Percentiles rank a stretch among this genome's conserved stretches.
Evolutionary conservation across 352 stramenopile species (phyloP).

Genomic region (Phytopythium helicoides): DNA sequence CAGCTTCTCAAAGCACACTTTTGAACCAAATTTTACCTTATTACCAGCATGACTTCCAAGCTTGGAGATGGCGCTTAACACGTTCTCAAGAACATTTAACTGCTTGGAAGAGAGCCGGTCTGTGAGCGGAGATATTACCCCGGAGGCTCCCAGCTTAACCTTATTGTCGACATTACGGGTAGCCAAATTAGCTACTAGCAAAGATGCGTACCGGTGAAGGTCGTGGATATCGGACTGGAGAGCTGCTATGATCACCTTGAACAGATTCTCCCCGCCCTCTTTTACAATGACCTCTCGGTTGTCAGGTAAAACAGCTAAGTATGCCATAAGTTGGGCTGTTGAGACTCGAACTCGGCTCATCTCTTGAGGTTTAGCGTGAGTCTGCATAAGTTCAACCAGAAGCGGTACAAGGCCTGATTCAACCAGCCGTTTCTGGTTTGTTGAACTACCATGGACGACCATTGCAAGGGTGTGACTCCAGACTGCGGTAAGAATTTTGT

Average conservation of each 20-base stretch:
- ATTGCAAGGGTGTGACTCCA: constrained; percentile 53
- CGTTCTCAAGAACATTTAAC: constrained; percentile 64
- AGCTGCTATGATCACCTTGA: constrained; percentile 29
- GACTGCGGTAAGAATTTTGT: constrained; percentile 32
- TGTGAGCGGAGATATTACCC: constrained; percentile 37
- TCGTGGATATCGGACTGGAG: constrained; percentile 55
- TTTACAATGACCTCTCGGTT: constrained; percentile 46
- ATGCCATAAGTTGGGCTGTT: constrained; percentile 41
- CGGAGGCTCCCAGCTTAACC: constrained; percentile 46
- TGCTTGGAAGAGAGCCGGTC: constrained; percentile 71
- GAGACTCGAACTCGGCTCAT: constrained; percentile 19
- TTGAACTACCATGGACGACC: constrained; percentile 28
- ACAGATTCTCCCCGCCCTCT: constrained; percentile 33
- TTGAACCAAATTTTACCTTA: constrained; percentile 74
- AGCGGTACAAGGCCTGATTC: constrained; percentile 32
- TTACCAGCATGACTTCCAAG: constrained; percentile 71
- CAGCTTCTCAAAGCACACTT: constrained; percentile 73
- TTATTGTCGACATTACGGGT: constrained; percentile 70
- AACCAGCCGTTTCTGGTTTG: constrained; percentile 50
- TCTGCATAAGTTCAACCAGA: constrained; percentile 29
- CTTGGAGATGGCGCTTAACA: constrained; percentile 61
- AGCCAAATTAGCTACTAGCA: constrained; percentile 53
- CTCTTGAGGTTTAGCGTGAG: constrained; percentile 1
- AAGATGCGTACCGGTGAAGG: constrained; percentile 51
- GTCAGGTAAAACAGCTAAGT: constrained; percentile 37